These are phyloP conservation scores for Ilyonectria sp. DNA, from an alignment of 2,329 filamentous ascomycete genomes.

Conservation along the genomic window DNA sequence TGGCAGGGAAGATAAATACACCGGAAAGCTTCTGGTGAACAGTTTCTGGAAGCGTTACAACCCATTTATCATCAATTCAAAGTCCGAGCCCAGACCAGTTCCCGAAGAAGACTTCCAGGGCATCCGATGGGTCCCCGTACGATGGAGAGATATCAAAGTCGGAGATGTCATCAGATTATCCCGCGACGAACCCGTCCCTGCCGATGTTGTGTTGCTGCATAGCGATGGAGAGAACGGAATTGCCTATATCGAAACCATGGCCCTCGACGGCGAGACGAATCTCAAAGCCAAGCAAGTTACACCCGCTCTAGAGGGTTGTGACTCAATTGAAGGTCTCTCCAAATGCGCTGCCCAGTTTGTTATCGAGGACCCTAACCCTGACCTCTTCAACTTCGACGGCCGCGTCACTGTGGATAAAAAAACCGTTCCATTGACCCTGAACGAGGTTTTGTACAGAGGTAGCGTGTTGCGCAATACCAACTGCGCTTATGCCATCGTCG, in stretches of 20 bases:
- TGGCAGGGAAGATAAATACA: constrained; percentile 54
- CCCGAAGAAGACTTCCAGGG: constrained; percentile 74
- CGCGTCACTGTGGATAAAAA: constrained; percentile 72
- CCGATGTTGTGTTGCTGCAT: constrained; percentile 85
- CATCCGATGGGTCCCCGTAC: constrained; percentile 65
- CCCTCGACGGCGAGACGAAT: constrained; percentile 86
- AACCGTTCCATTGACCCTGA: constrained; percentile 80
- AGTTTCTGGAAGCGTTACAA: constrained; percentile 49
- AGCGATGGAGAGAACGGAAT: constrained; percentile 83
- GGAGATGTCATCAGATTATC: constrained; percentile 65
- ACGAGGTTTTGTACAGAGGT: constrained; percentile 88
- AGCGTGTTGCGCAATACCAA: constrained; percentile 87
- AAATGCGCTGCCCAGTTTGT: constrained; percentile 74
- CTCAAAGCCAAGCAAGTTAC: constrained; percentile 82
- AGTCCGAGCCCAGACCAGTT: constrained; percentile 46
- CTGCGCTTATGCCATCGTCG: constrained; percentile 80
- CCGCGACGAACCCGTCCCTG: constrained; percentile 85
- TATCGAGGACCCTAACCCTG: constrained; percentile 82
- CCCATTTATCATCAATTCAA: constrained; percentile 52
- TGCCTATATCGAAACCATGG: constrained; percentile 90
- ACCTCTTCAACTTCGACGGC: constrained; percentile 84
- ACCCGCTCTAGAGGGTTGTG: constrained; percentile 72
- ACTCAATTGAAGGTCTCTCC: constrained; percentile 67
- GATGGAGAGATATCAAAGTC: constrained; percentile 64
- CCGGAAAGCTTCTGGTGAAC: constrained; percentile 45